These are phyloP conservation scores for Xylariaceae sp. DNA, from an alignment of 2,329 filamentous ascomycete genomes.

Conservation along the genomic window DNA sequence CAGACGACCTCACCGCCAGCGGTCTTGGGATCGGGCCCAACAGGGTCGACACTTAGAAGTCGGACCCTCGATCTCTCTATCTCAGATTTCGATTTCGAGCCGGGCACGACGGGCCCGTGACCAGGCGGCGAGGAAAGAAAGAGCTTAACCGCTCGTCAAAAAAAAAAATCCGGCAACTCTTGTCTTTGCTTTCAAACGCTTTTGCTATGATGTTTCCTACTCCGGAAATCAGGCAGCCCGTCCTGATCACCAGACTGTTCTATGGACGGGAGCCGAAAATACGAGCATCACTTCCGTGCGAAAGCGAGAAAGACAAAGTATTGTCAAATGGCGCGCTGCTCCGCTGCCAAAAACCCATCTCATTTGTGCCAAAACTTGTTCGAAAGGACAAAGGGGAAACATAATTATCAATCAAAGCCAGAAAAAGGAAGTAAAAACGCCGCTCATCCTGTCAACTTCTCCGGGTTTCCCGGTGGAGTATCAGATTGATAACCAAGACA, in stretches of 20 bases:
- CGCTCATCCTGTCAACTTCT: slow-evolving; percentile 1
- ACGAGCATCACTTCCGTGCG: slow-evolving; percentile 8
- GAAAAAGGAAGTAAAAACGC: slow-evolving; percentile 9
- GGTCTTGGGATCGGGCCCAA: slow-evolving; percentile 2
- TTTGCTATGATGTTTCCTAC: slow-evolving; percentile 22
- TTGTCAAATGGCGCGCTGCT: slow-evolving; percentile 31
- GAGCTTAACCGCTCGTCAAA: slow-evolving; percentile 13
- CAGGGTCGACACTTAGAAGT: too few relatives aligned
- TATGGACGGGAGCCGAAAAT: slow-evolving; percentile 12
- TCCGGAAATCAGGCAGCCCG: slow-evolving; percentile 6
- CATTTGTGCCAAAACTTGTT: slow-evolving; percentile 24
- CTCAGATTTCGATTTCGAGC: background rate
- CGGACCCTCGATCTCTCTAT: too few relatives aligned
- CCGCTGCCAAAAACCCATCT: slow-evolving; percentile 30
- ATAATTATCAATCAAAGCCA: slow-evolving; percentile 10
- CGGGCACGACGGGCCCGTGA: slow-evolving; percentile 9
- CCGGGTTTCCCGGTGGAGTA: too few relatives aligned
- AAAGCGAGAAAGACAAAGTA: slow-evolving; percentile 25
- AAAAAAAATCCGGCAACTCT: slow-evolving; percentile 21
- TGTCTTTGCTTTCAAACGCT: slow-evolving; percentile 26
- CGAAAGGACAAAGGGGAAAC: slow-evolving; percentile 9
- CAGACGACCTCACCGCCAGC: slow-evolving; percentile 12
- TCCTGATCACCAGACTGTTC: slow-evolving; percentile 21
- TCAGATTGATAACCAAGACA: slow-evolving; percentile 6
- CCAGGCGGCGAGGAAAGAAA: slow-evolving; percentile 18